These are phyloP conservation scores for Fistulina hepatica DNA, from an alignment of 1,284 basidiomycete genomes.

Conservation along the genomic window DNA sequence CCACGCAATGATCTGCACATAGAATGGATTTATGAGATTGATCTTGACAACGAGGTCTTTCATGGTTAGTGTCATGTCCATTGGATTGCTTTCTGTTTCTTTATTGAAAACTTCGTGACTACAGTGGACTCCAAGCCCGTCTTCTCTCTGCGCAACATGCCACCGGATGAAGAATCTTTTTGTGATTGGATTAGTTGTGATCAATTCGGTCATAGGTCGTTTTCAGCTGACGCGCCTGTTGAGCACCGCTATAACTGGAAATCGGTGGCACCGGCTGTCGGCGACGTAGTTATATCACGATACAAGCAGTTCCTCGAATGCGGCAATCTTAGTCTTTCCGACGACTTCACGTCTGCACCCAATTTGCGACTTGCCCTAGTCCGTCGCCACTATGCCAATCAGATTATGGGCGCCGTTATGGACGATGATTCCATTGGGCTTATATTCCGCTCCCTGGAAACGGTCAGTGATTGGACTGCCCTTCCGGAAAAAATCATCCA, in stretches of 20 bases:
- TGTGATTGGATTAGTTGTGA: conserved; percentile 11
- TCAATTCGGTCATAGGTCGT: conserved; percentile 12
- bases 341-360: no score
- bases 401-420: no score
- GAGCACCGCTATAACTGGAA: conserved; percentile 13
- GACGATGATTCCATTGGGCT: no score
- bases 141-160: conserved; percentile 17
- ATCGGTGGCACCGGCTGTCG: conserved; percentile 6
- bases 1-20: conserved; percentile 14
- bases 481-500: no score
- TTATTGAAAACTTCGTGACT: neutral
- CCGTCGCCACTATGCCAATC: no score
- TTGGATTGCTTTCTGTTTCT: neutral
- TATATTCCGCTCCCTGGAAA: no score
- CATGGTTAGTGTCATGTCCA: conserved; percentile 5
- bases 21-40: conserved; percentile 19
- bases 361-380: no score
- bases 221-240: conserved; percentile 2
- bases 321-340: no score
- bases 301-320: no score
- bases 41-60: conserved; percentile 16
- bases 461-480: no score
- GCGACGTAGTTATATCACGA: conserved; percentile 1
- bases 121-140: conserved; percentile 13
- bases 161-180: conserved; percentile 11